A percentile compares a stretch with the other conserved stretches of the same genome.
Evolutionary conservation across 371 early-diverging fungal species (phyloP).

Genomic region (Mucor lusitanicus): DNA sequence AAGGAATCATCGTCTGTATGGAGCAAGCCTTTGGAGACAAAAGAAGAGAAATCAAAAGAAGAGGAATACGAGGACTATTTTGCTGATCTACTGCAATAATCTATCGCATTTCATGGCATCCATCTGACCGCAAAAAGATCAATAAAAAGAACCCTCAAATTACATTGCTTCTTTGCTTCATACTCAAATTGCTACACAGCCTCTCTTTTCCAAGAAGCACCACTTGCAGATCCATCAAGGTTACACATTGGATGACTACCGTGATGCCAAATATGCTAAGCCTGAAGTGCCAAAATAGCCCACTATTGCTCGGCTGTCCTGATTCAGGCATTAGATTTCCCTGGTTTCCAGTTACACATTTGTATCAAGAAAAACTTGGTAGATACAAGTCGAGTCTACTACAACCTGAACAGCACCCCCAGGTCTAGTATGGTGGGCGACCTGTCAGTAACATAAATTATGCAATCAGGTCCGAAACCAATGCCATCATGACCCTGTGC

Average conservation of each 20-base stretch:
- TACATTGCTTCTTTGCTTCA: neutral
- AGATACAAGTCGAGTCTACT: neutral
- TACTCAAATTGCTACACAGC: no score
- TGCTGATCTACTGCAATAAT: constrained; percentile 46
- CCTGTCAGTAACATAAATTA: neutral
- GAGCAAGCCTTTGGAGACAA: constrained; percentile 34
- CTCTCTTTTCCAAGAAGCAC: neutral
- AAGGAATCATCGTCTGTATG: constrained; percentile 29
- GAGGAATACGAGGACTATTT: constrained; percentile 54
- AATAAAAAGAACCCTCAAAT: neutral
- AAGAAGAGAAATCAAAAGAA: constrained; percentile 45
- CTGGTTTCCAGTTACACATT: neutral
- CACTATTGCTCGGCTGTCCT: no score
- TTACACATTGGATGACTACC: neutral
- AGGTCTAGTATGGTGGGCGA: no score
- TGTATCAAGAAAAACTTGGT: neutral
- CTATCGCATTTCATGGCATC: neutral
- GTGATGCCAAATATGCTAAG: neutral
- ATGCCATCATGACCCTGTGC: neutral
- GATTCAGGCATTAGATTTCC: neutral
- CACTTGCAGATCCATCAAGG: neutral
- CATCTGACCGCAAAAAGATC: neutral
- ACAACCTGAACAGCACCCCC: no score
- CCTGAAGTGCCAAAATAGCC: neutral
- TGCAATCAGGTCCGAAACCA: neutral